These are phyloP conservation scores for Trametes polyzona DNA, from an alignment of 1,284 basidiomycete species.

Conservation along the genomic window DNA sequence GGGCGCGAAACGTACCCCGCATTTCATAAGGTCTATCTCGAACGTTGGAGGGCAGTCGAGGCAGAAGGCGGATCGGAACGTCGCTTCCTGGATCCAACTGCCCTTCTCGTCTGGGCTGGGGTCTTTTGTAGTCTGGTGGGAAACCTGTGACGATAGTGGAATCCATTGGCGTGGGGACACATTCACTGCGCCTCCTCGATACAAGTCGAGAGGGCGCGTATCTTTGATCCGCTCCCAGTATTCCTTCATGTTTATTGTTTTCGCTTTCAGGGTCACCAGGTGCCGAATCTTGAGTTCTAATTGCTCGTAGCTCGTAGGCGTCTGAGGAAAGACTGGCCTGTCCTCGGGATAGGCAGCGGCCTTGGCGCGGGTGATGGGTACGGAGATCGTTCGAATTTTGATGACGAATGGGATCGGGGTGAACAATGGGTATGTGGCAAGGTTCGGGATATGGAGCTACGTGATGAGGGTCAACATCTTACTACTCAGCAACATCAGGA, in stretches of 20 bases:
- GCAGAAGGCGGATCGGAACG: conserved; percentile 11
- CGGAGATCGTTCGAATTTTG: conserved; percentile 9
- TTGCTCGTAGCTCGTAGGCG: conserved; percentile 1
- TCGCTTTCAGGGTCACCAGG: no score
- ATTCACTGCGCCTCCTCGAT: no score
- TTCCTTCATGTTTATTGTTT: no score
- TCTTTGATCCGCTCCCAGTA: no score
- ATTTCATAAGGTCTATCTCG: not conserved
- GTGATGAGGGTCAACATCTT: not conserved
- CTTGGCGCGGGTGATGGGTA: conserved; percentile 8
- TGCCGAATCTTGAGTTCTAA: conserved; percentile 11
- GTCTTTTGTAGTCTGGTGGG: no score
- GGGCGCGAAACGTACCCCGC: conserved; percentile 3
- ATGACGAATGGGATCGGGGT: conserved; percentile 15
- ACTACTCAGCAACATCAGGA: not conserved
- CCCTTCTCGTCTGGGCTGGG: not conserved
- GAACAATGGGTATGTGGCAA: conserved; percentile 7
- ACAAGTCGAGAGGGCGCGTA: no score
- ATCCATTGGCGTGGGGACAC: no score
- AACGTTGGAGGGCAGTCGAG: conserved; percentile 19
- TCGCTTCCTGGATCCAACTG: conserved; percentile 5
- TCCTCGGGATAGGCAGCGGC: conserved; percentile 2
- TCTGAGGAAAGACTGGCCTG: conserved; percentile 17
- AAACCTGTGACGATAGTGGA: no score
- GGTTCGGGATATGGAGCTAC: not conserved